A percentile compares a stretch with the other conserved stretches of the same genome.
Conservation (phyloP, 306 rosid genomes). For the Prunus persica region DNA sequence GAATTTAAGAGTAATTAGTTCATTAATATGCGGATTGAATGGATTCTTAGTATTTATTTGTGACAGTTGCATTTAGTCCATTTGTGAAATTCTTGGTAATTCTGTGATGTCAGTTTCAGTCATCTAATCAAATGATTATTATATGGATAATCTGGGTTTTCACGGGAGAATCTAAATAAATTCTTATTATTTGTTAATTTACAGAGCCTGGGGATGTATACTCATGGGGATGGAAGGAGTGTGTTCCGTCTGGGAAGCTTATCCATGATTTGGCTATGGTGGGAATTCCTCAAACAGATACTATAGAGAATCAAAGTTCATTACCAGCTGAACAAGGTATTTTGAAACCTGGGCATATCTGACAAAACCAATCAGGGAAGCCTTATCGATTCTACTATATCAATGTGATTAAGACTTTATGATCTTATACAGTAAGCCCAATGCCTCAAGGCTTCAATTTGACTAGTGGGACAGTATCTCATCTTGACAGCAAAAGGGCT, state of each 20-base stretch:
- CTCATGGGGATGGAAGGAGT: conserved; percentile 98
- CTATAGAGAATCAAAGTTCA: conserved; percentile 45
- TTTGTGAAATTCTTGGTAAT: background rate
- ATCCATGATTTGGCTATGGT: conserved; percentile 45
- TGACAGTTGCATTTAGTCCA: background rate
- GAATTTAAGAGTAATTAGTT: background rate
- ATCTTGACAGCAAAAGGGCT: conserved; percentile 48
- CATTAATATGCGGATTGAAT: background rate
- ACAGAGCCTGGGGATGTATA: conserved; percentile 67
- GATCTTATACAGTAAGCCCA: conserved; percentile 45
- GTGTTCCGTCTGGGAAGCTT: conserved; percentile 71
- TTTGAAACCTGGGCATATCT: background rate
- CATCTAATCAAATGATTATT: background rate
- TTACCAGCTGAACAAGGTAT: conserved; percentile 57
- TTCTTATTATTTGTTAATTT: conserved; percentile 8
- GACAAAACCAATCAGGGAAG: background rate
- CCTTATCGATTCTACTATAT: background rate
- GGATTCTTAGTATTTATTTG: background rate
- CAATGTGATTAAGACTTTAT: conserved; percentile 34
- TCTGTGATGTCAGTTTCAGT: background rate
- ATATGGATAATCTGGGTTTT: background rate
- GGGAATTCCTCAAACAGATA: conserved; percentile 50
- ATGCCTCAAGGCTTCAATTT: conserved; percentile 45
- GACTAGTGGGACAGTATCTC: conserved; percentile 54
- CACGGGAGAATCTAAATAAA: background rate